These are phyloP conservation scores for Echinochloa phyllopogon DNA, from an alignment of 176 grass and related monocot species.

Conservation along the genomic window DNA sequence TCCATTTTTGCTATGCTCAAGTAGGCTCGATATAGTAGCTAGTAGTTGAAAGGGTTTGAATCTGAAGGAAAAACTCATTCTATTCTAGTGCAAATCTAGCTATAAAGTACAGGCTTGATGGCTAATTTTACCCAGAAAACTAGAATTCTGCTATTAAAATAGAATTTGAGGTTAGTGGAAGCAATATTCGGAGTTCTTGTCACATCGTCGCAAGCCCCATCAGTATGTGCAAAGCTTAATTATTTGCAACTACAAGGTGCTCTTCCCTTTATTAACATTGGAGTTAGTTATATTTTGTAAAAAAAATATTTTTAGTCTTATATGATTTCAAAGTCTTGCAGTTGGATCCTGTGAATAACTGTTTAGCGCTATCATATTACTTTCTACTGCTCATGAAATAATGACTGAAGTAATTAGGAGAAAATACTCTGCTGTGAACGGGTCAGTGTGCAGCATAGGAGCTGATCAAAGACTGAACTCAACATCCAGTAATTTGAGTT, in stretches of 20 bases:
- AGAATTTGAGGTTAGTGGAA: slow-evolving; percentile 10
- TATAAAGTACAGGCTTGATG: background rate
- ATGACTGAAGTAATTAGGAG: background rate
- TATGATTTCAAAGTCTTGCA: background rate
- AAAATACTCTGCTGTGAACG: background rate
- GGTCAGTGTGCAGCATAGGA: background rate
- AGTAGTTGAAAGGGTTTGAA: background rate
- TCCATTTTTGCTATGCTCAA: slow-evolving; percentile 9
- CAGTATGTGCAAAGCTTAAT: background rate
- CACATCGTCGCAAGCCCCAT: background rate
- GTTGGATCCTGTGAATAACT: background rate
- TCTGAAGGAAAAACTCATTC: slow-evolving; percentile 6
- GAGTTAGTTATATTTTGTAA: background rate
- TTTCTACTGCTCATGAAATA: background rate
- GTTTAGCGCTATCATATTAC: background rate
- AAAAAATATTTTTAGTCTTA: background rate
- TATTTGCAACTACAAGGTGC: background rate
- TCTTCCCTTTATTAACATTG: background rate
- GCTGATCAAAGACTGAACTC: background rate
- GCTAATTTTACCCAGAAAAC: background rate
- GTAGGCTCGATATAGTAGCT: background rate
- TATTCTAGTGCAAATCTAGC: background rate
- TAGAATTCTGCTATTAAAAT: background rate
- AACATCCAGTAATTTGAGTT: background rate
- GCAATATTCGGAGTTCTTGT: background rate